Conservation (phyloP, 2,329 filamentous ascomycete species). For the Diaporthe ilicicola region DNA sequence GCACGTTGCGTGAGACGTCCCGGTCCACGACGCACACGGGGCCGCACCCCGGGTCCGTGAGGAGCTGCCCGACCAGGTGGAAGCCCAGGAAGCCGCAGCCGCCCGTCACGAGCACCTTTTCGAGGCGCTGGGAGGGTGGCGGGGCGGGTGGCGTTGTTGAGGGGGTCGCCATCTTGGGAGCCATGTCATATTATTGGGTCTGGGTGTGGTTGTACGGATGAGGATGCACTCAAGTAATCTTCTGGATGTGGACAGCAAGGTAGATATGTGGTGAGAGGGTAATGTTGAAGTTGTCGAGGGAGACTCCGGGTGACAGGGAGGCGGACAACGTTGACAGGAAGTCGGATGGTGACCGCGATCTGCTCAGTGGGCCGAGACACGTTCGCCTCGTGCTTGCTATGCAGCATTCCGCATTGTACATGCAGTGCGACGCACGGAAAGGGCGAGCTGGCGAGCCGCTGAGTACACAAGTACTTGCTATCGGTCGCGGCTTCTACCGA, state of each 20-base stretch:
- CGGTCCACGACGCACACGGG: conserved; percentile 43
- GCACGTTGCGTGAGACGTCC: conserved; percentile 37
- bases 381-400: conserved; percentile 14
- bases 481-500: conserved; percentile 14
- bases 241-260: neutral
- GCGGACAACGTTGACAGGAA: too few species aligned
- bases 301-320: neutral
- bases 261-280: neutral
- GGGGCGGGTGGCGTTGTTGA: neutral
- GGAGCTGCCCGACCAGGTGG: conserved; percentile 42
- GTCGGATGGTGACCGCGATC: neutral
- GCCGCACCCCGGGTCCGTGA: conserved; percentile 35
- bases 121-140: conserved; percentile 25
- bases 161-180: neutral
- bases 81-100: conserved; percentile 47
- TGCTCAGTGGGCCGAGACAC: conserved; percentile 18
- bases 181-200: conserved; percentile 12
- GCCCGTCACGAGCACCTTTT: conserved; percentile 41
- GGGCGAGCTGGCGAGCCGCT: neutral
- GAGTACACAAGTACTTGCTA: too few species aligned
- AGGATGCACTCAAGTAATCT: too few species aligned
- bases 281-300: neutral
- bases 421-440: conserved; percentile 17
- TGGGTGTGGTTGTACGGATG: neutral
- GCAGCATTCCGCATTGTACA: conserved; percentile 16